phyloP scores from a whole-genome alignment of 345 rosid genomes.

The Kandelia obovata region DNA sequence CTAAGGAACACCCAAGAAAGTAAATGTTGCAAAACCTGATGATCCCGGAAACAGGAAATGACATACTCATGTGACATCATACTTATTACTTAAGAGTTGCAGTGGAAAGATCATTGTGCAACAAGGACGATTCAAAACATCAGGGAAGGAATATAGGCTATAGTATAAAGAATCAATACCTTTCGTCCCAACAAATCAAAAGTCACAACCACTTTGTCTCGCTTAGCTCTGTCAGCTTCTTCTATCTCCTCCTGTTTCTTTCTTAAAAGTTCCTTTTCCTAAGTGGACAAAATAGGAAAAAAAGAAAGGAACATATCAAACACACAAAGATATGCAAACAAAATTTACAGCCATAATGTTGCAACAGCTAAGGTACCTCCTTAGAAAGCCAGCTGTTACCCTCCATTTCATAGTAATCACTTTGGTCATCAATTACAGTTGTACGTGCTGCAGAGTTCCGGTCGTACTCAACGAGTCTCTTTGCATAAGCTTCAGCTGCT shows the following conservation, averaged over 20 bases:
- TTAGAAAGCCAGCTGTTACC: conserved; percentile 85
- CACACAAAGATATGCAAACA: not conserved
- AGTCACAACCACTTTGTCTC: conserved; percentile 74
- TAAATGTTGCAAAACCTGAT: not conserved
- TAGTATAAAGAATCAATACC: conserved; percentile 37
- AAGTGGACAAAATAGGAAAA: conserved; percentile 1
- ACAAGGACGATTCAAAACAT: conserved; percentile 1
- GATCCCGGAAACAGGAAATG: not conserved
- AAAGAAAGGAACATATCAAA: not conserved
- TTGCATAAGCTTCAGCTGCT: conserved; percentile 85
- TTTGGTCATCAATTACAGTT: conserved; percentile 91
- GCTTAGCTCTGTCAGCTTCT: conserved; percentile 68
- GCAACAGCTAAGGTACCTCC: conserved; percentile 51
- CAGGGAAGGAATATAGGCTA: not conserved
- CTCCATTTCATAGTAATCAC: conserved; percentile 93
- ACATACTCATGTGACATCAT: not conserved
- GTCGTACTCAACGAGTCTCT: conserved; percentile 90
- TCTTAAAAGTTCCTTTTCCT: conserved; percentile 83
- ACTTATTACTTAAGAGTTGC: not conserved
- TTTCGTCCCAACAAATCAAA: conserved; percentile 95
- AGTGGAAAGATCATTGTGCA: not conserved
- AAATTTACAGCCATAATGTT: not conserved
- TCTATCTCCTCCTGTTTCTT: conserved; percentile 78
- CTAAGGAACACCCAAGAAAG: not conserved
- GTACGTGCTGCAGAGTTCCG: conserved; percentile 90